Percentiles rank a stretch among this genome's conserved stretches.
Evolutionary conservation across 768 basidiomycete species (phyloP).

Genomic region (Botryobasidium botryosum): DNA sequence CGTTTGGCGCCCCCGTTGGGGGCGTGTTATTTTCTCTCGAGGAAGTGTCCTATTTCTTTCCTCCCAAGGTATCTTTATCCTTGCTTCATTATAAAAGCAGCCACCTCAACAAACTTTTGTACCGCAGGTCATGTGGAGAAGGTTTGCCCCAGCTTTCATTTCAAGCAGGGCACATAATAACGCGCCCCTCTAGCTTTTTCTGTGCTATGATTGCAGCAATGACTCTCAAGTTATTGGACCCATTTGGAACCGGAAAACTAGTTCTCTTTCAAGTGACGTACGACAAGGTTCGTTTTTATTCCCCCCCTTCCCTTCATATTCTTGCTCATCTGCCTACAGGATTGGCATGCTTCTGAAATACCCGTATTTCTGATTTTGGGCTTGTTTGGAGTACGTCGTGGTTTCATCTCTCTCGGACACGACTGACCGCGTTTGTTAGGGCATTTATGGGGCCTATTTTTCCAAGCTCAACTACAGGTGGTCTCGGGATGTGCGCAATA

Average conservation of each 20-base stretch:
- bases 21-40: constrained; percentile 86
- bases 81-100: too few species aligned
- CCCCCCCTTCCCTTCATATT: background rate
- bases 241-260: constrained; percentile 88
- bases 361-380: constrained; percentile 74
- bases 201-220: constrained; percentile 26
- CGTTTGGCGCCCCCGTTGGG: constrained; percentile 93
- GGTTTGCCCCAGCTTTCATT: constrained; percentile 29
- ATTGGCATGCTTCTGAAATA: constrained; percentile 87
- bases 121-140: constrained; percentile 59
- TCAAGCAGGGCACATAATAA: background rate
- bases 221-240: constrained; percentile 40
- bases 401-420: background rate
- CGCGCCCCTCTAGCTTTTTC: constrained; percentile 19
- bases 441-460: constrained; percentile 86
- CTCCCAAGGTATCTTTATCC: constrained; percentile 48
- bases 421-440: constrained; percentile 28
- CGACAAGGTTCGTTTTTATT: constrained; percentile 36
- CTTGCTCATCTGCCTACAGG: constrained; percentile 27
- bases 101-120: constrained; percentile 7
- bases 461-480: constrained; percentile 83
- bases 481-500: constrained; percentile 66
- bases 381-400: constrained; percentile 55
- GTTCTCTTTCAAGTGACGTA: constrained; percentile 87
- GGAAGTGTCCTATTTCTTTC: constrained; percentile 94